Evolutionary conservation across 306 rosid genomes (phyloP).

Genomic region (Cajanus cajan): DNA sequence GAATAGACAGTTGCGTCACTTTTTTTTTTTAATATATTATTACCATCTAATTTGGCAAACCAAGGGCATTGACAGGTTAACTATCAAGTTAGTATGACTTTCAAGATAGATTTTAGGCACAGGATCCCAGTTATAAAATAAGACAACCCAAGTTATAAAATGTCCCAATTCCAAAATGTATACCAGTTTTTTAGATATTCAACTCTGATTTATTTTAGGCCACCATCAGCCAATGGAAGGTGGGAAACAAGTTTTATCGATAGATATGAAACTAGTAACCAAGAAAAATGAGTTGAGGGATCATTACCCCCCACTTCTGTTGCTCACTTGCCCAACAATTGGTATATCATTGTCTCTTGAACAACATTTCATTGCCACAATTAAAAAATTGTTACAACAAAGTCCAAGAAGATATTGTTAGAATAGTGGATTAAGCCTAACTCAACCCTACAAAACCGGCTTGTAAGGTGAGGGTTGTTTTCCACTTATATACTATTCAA

Average conservation of each 20-base stretch:
- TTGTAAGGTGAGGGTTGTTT: no score
- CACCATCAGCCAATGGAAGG: background rate
- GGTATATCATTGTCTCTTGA: background rate
- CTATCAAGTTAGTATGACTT: background rate
- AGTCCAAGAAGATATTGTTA: background rate
- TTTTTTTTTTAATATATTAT: background rate
- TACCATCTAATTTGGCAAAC: slow-evolving; percentile 5
- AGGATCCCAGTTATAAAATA: slow-evolving; percentile 7
- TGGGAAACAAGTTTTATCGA: background rate
- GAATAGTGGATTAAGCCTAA: no score
- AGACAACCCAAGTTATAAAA: background rate
- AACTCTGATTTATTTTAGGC: background rate
- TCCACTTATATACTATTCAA: no score
- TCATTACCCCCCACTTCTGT: background rate
- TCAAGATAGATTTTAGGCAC: background rate
- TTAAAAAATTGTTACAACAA: slow-evolving; percentile 1
- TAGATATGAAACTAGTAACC: background rate
- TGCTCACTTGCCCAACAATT: background rate
- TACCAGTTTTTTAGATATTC: slow-evolving; percentile 1
- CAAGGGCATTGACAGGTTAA: slow-evolving; percentile 8
- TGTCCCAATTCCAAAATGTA: background rate
- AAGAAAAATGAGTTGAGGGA: background rate
- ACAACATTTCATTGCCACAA: background rate
- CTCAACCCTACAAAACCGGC: no score
- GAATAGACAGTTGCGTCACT: background rate